These are phyloP conservation scores for Lathyrus sativus DNA, from an alignment of 306 rosid genomes.

Conservation along the genomic window DNA sequence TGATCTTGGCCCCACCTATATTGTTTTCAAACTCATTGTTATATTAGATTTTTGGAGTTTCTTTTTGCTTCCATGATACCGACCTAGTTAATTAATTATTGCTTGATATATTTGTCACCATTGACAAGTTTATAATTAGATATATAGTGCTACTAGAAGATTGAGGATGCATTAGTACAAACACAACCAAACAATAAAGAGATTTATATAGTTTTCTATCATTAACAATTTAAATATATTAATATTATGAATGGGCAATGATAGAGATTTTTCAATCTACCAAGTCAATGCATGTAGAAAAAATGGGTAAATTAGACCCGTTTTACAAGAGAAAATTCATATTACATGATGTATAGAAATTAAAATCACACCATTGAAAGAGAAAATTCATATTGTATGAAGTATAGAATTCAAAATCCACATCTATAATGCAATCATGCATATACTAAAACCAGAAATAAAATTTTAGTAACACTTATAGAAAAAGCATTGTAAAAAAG, in stretches of 20 bases:
- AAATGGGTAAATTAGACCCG: neutral
- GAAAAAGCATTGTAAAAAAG: neutral
- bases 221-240: neutral
- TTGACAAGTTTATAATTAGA: neutral
- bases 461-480: neutral
- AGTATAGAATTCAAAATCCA: too few relatives aligned
- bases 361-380: too few relatives aligned
- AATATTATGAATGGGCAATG: neutral
- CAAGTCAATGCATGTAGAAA: conserved; percentile 8
- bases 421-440: too few relatives aligned
- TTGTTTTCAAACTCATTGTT: neutral
- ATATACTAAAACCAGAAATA: too few relatives aligned
- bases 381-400: too few relatives aligned
- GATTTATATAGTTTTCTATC: neutral
- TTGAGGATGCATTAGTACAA: neutral
- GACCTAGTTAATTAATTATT: neutral
- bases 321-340: too few relatives aligned
- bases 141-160: neutral
- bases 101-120: neutral
- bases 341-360: too few relatives aligned
- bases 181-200: neutral
- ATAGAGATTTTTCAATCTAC: neutral
- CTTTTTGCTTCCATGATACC: neutral
- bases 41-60: neutral
- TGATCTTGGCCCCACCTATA: conserved; percentile 66